Evolutionary conservation across 805 yeast genomes (phyloP).

Genomic region (Wickerhamiella alocasiicola): DNA sequence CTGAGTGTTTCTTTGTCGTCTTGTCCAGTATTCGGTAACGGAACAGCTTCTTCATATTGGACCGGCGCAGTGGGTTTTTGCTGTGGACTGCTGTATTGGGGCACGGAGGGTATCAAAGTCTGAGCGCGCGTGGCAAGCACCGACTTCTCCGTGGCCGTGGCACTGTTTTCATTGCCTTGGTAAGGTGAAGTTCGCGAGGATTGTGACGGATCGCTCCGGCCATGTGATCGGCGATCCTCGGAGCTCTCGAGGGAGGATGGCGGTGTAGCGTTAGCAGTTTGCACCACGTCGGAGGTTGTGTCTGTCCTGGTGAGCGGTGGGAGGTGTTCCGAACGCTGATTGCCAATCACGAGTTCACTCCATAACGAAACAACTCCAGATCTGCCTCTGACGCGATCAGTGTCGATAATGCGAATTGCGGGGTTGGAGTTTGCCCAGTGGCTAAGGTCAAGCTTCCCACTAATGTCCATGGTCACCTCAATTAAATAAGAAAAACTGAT

Average conservation of each 20-base stretch:
- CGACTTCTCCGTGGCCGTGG: constrained; percentile 3
- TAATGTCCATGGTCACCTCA: constrained; percentile 71
- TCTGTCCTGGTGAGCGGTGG: not conserved
- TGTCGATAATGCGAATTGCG: constrained; percentile 37
- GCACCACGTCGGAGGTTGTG: constrained; percentile 3
- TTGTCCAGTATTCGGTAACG: no score
- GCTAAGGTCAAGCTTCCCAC: constrained; percentile 40
- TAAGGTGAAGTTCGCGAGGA: not conserved
- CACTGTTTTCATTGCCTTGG: not conserved
- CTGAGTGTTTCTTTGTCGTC: constrained; percentile 1
- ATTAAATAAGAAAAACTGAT: constrained; percentile 76
- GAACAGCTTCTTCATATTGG: not conserved
- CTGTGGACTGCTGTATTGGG: constrained; percentile 5
- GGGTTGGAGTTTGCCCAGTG: constrained; percentile 18
- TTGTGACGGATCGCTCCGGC: not conserved
- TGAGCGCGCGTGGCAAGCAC: constrained; percentile 5
- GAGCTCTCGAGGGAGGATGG: constrained; percentile 6
- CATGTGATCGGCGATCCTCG: not conserved
- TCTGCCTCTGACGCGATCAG: constrained; percentile 62
- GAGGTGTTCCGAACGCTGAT: constrained; percentile 35
- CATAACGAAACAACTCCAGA: constrained; percentile 73
- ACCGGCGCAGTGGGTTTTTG: not conserved
- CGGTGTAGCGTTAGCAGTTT: constrained; percentile 6
- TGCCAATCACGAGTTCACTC: constrained; percentile 70
- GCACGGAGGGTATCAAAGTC: constrained; percentile 7